A percentile compares a stretch with the other conserved stretches of the same genome.
These are phyloP conservation scores for Tephrocybe sp. DNA, from an alignment of 768 basidiomycete genomes.

Conservation along the genomic window DNA sequence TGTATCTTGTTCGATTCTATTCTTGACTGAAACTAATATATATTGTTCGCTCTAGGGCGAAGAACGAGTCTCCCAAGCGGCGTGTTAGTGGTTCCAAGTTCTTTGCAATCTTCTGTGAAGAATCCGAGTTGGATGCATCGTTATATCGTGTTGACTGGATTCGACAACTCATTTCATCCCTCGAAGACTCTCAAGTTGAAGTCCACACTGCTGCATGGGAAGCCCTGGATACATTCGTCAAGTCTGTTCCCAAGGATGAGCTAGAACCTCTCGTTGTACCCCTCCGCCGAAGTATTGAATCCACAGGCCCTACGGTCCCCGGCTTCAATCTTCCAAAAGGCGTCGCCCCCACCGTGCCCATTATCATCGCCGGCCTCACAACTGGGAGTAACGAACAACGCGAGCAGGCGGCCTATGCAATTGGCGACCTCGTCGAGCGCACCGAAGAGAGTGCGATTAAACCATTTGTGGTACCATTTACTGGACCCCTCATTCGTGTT, in stretches of 20 bases:
- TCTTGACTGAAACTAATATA: no score
- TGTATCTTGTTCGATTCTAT: conserved; percentile 22
- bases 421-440: conserved; percentile 90
- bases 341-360: conserved; percentile 77
- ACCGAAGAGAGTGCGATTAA: conserved; percentile 86
- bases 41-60: conserved; percentile 57
- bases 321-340: conserved; percentile 89
- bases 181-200: conserved; percentile 74
- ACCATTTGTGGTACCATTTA: conserved; percentile 93
- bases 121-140: conserved; percentile 76
- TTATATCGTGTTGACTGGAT: conserved; percentile 95
- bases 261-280: conserved; percentile 89
- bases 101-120: conserved; percentile 83
- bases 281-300: conserved; percentile 85
- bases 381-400: conserved; percentile 93
- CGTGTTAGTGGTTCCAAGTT: conserved; percentile 79
- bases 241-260: conserved; percentile 90
- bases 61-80: conserved; percentile 65
- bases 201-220: conserved; percentile 84
- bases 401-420: conserved; percentile 94
- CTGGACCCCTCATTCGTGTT: conserved; percentile 93
- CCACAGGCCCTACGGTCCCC: conserved; percentile 73
- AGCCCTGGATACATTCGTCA: conserved; percentile 86
- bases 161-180: conserved; percentile 77
- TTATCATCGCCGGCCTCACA: conserved; percentile 90